Conservation (phyloP, 78 protist species). For the Mantamonas sphyraenae region DNA sequence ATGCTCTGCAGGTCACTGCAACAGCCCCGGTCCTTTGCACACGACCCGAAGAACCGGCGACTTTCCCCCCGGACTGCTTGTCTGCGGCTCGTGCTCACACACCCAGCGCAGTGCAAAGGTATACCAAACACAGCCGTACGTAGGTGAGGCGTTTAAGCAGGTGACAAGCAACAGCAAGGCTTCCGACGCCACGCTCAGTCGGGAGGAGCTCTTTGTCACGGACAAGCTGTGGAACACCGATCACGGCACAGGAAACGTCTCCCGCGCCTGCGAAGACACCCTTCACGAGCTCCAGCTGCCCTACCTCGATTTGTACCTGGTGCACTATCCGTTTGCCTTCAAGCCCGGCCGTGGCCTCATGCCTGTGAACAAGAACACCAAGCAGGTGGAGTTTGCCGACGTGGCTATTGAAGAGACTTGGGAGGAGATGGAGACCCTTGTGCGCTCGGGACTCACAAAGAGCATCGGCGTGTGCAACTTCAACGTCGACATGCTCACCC, state of each 20-base stretch:
- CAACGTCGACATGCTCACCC: neutral
- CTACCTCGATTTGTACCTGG: conserved; percentile 38
- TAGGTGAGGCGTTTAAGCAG: too few species aligned
- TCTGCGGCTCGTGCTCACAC: too few species aligned
- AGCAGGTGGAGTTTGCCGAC: neutral
- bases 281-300: conserved; percentile 18
- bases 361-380: too few species aligned
- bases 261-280: conserved; percentile 2
- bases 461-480: conserved; percentile 18
- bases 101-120: too few species aligned
- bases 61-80: too few species aligned
- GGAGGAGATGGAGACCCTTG: conserved; percentile 2
- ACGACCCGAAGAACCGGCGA: conserved; percentile 31
- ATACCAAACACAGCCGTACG: too few species aligned
- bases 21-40: too few species aligned
- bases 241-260: conserved; percentile 13
- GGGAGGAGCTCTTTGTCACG: conserved; percentile 18
- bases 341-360: neutral
- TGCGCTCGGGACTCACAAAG: neutral
- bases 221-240: conserved; percentile 50
- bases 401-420: neutral
- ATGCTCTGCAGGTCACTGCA: too few species aligned
- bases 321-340: conserved; percentile 38
- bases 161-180: too few species aligned
- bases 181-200: too few species aligned